Conservation (phyloP, 148 eudicot species). For the Rhododendron molle region DNA sequence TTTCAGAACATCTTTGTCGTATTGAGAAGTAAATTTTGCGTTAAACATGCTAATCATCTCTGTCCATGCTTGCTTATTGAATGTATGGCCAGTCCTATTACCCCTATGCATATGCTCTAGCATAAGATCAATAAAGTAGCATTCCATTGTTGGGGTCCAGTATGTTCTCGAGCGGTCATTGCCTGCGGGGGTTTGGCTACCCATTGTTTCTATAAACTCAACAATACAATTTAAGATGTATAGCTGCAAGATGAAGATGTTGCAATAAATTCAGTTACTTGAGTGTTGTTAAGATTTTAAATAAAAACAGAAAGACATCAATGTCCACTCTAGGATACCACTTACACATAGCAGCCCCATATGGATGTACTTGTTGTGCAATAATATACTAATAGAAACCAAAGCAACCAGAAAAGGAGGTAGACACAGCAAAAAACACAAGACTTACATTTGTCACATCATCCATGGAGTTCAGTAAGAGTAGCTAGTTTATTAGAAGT, state of each 20-base stretch:
- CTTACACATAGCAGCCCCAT: not conserved
- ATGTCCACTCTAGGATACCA: not conserved
- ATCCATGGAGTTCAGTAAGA: not conserved
- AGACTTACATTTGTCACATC: not conserved
- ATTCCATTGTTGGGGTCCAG: conserved; percentile 39
- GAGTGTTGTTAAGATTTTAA: not conserved
- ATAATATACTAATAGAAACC: not conserved
- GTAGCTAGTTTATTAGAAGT: not conserved
- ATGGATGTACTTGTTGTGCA: not conserved
- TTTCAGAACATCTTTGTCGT: conserved; percentile 38
- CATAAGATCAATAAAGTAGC: conserved; percentile 35
- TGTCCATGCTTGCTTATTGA: conserved; percentile 36
- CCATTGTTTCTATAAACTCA: conserved; percentile 14
- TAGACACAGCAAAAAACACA: not conserved
- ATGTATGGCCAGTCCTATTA: conserved; percentile 35
- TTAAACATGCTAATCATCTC: conserved; percentile 31
- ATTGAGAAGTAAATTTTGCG: conserved; percentile 27
- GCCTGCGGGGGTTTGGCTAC: conserved; percentile 17
- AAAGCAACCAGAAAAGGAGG: not conserved
- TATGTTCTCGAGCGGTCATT: conserved; percentile 32
- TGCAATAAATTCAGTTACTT: not conserved
- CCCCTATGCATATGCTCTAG: conserved; percentile 39
- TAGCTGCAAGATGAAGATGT: conserved; percentile 7
- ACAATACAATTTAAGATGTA: not conserved
- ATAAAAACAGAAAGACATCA: not conserved